Evolutionary conservation across 768 basidiomycete genomes (phyloP).

Genomic region (Leucocoprinus sp.): DNA sequence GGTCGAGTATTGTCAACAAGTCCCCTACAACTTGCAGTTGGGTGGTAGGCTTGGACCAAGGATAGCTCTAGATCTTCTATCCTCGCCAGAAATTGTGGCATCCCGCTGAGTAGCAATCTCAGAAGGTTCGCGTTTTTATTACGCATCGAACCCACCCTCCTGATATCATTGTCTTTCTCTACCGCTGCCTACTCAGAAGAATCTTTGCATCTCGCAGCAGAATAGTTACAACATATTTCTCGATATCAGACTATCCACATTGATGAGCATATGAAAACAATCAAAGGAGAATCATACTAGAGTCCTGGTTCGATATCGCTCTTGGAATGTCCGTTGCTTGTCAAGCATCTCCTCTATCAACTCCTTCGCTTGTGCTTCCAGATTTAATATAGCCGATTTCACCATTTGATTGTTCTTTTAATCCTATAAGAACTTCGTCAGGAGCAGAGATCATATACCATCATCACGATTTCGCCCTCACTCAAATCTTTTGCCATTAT

Average conservation of each 20-base stretch:
- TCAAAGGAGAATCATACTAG: conserved; percentile 26
- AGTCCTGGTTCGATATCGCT: conserved; percentile 36
- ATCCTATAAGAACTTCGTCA: too few relatives aligned
- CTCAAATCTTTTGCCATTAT: too few relatives aligned
- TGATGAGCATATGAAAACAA: background rate
- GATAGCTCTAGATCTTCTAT: conserved; percentile 37
- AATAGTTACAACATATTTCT: conserved; percentile 39
- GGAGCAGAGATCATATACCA: too few relatives aligned
- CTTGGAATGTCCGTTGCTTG: conserved; percentile 21
- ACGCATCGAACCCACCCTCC: conserved; percentile 29
- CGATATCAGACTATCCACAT: conserved; percentile 33
- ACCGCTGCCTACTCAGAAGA: conserved; percentile 46
- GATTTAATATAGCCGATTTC: conserved; percentile 11
- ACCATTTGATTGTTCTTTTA: too few relatives aligned
- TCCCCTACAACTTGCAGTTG: conserved; percentile 18
- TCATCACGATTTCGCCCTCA: too few relatives aligned
- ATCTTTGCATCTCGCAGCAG: conserved; percentile 35
- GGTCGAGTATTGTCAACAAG: conserved; percentile 30
- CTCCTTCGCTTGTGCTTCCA: conserved; percentile 14
- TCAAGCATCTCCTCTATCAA: conserved; percentile 17
- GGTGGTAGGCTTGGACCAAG: conserved; percentile 37
- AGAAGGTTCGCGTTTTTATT: too few relatives aligned
- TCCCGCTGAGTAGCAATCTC: conserved; percentile 31
- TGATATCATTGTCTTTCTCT: conserved; percentile 48
- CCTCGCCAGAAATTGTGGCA: conserved; percentile 31